Evolutionary conservation across 1,284 basidiomycete species (phyloP).

Genomic region (Ganoderma sp.): DNA sequence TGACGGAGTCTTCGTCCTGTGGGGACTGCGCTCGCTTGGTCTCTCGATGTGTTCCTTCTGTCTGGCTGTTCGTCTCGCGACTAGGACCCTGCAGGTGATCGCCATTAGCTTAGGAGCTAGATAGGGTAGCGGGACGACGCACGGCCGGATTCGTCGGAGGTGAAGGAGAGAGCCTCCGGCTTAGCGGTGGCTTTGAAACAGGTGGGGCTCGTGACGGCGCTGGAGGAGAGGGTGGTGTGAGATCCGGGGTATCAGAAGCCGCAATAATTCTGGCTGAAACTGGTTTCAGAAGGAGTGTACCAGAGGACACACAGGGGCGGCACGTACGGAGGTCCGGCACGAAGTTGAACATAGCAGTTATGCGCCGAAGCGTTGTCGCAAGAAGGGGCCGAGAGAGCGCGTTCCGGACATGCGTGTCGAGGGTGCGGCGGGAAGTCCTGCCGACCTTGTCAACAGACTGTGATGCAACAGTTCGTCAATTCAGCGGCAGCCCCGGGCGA

Average conservation of each 20-base stretch:
- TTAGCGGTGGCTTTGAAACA: slow-evolving; percentile 18
- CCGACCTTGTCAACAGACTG: slow-evolving; percentile 73
- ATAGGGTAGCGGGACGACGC: background rate
- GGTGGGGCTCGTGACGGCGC: slow-evolving; percentile 20
- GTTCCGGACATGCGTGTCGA: slow-evolving; percentile 75
- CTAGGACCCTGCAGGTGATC: background rate
- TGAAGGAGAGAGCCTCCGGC: slow-evolving; percentile 17
- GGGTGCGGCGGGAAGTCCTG: slow-evolving; percentile 64
- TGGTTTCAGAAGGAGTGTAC: slow-evolving; percentile 17
- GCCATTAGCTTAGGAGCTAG: slow-evolving; percentile 10
- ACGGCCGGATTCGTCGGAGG: slow-evolving; percentile 11
- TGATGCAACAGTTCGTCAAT: slow-evolving; percentile 15
- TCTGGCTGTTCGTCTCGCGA: slow-evolving; percentile 3
- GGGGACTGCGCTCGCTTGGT: slow-evolving; percentile 1
- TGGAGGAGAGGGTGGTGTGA: slow-evolving; percentile 31
- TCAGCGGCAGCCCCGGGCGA: slow-evolving; percentile 18
- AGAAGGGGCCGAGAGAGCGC: slow-evolving; percentile 68
- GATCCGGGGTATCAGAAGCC: slow-evolving; percentile 34
- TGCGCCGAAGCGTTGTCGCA: slow-evolving; percentile 67
- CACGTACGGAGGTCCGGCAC: slow-evolving; percentile 64
- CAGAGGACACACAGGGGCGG: slow-evolving; percentile 14
- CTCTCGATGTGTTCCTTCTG: slow-evolving; percentile 17
- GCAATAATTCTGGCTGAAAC: slow-evolving; percentile 40
- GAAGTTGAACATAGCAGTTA: slow-evolving; percentile 73
- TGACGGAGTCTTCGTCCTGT: slow-evolving; percentile 51